Percentiles rank a stretch among this genome's conserved stretches.
phyloP scores from a whole-genome alignment of 2,329 filamentous ascomycete species.

The Stenocarpella maydis region DNA sequence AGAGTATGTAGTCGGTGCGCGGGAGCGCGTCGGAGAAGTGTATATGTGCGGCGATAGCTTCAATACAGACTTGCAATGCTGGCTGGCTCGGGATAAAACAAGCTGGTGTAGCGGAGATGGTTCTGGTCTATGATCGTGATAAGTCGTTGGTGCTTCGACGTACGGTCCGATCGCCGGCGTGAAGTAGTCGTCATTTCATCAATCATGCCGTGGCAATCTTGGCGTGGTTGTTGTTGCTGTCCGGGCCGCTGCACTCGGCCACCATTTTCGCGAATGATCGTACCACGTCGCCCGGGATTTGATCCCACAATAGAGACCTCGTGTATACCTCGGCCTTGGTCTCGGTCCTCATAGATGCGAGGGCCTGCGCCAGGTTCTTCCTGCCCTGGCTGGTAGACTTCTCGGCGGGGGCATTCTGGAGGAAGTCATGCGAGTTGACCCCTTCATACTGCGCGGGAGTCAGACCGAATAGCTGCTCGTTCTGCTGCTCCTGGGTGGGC shows the following conservation, averaged over 20 bases:
- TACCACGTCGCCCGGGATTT: conserved; percentile 91
- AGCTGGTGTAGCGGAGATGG: conserved; percentile 37
- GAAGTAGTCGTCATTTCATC: conserved; percentile 40
- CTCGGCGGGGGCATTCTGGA: conserved; percentile 61
- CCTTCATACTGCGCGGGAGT: conserved; percentile 89
- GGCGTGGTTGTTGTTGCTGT: conserved; percentile 46
- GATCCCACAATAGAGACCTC: conserved; percentile 90
- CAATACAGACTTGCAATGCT: conserved; percentile 34
- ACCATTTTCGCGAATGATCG: conserved; percentile 93
- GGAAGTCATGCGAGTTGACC: conserved; percentile 78
- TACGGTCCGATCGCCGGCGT: conserved; percentile 36
- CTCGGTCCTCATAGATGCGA: conserved; percentile 78
- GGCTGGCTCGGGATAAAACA: conserved; percentile 34
- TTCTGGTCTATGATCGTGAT: conserved; percentile 36
- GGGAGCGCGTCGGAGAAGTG: conserved; percentile 38
- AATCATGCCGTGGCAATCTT: conserved; percentile 46
- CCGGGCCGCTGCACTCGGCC: conserved; percentile 70
- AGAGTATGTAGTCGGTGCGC: conserved; percentile 34
- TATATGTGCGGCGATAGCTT: conserved; percentile 35
- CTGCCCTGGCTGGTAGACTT: conserved; percentile 69
- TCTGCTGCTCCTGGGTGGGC: conserved; percentile 84
- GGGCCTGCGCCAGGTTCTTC: conserved; percentile 80
- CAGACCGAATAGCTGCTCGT: conserved; percentile 87
- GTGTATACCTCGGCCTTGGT: conserved; percentile 91
- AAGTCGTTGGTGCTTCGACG: conserved; percentile 33